phyloP scores from a whole-genome alignment of 345 rosid genomes.

The Eucalyptus polyanthemos region DNA sequence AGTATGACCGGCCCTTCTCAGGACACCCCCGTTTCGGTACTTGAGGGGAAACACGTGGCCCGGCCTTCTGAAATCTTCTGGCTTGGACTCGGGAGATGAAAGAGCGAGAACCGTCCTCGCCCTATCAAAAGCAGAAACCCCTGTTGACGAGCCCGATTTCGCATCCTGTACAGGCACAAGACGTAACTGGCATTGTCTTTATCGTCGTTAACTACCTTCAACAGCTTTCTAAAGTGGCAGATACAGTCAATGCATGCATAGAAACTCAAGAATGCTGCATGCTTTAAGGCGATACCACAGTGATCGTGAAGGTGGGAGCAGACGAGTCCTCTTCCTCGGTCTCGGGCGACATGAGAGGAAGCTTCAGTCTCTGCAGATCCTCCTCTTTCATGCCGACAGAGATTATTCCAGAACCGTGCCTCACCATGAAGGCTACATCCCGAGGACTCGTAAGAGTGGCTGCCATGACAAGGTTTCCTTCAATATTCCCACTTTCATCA shows the following conservation, averaged over 20 bases:
- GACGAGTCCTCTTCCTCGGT: conserved; percentile 66
- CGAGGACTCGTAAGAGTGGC: conserved; percentile 42
- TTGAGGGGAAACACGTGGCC: conserved; percentile 92
- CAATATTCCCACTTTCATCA: conserved; percentile 63
- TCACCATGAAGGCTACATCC: conserved; percentile 53
- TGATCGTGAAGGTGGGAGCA: conserved; percentile 79
- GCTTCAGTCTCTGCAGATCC: conserved; percentile 64
- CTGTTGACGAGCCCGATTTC: conserved; percentile 50
- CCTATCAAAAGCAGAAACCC: conserved; percentile 70
- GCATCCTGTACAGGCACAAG: conserved; percentile 36
- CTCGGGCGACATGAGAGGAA: conserved; percentile 77
- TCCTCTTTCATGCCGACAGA: conserved; percentile 74
- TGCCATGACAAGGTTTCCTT: conserved; percentile 78
- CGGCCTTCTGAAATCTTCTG: conserved; percentile 70
- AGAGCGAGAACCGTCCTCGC: conserved; percentile 66
- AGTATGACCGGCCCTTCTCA: conserved; percentile 80
- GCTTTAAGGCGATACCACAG: conserved; percentile 27
- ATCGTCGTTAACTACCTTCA: not conserved
- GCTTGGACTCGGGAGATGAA: conserved; percentile 40
- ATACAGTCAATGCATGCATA: not conserved
- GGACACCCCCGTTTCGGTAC: conserved; percentile 79
- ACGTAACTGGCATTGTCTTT: not conserved
- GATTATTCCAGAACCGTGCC: conserved; percentile 73
- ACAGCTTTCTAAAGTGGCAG: not conserved
- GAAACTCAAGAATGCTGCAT: no score